These are phyloP conservation scores for Mesembryanthemum crystallinum DNA, from an alignment of 148 eudicot genomes.

Conservation along the genomic window DNA sequence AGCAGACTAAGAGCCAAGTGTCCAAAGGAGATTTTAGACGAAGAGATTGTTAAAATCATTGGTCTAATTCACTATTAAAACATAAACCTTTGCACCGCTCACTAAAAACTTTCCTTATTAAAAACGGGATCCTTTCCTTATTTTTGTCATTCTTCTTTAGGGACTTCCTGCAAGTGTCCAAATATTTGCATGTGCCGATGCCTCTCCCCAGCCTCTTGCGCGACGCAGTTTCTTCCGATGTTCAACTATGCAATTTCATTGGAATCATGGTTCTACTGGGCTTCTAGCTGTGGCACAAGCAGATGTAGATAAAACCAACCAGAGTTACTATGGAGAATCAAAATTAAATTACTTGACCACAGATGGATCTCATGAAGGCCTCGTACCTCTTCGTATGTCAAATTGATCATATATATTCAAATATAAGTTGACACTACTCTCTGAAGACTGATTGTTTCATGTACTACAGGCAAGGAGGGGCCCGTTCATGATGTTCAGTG, in stretches of 20 bases:
- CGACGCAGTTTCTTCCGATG: slow-evolving; percentile 93
- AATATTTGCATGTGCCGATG: slow-evolving; percentile 70
- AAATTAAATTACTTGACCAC: slow-evolving; percentile 85
- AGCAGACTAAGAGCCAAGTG: neutral
- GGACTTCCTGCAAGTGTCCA: slow-evolving; percentile 95
- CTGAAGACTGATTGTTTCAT: slow-evolving; percentile 21
- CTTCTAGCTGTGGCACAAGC: slow-evolving; percentile 85
- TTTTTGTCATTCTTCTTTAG: slow-evolving; percentile 36
- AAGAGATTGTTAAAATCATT: neutral
- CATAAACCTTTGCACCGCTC: neutral
- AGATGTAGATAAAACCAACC: slow-evolving; percentile 97
- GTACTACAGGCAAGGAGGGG: slow-evolving; percentile 81
- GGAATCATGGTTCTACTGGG: slow-evolving; percentile 90
- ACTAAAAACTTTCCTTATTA: neutral
- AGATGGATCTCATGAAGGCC: slow-evolving; percentile 85
- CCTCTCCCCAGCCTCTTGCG: slow-evolving; percentile 70
- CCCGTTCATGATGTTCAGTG: slow-evolving; percentile 98
- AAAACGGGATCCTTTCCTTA: neutral
- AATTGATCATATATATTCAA: neutral
- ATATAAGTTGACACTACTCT: slow-evolving; percentile 3
- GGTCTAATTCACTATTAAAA: neutral
- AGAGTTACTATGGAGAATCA: slow-evolving; percentile 98
- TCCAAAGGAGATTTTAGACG: neutral
- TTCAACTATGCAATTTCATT: slow-evolving; percentile 73
- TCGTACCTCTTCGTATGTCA: slow-evolving; percentile 82